A percentile compares a stretch with the other conserved stretches of the same genome.
phyloP scores from a whole-genome alignment of 129 eudicot genomes.

The Arctium lappa region DNA sequence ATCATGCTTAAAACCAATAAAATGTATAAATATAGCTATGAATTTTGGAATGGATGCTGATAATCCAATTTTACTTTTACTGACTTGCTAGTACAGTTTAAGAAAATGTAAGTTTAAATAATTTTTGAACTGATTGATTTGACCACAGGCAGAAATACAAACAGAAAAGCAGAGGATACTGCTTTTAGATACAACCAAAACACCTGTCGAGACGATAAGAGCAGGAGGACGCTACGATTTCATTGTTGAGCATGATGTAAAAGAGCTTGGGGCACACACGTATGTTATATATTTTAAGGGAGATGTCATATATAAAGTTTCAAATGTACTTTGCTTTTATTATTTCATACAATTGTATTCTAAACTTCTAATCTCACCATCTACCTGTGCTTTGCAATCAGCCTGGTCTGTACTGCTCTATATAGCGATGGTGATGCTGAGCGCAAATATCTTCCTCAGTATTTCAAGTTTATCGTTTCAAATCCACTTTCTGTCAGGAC shows the following conservation, averaged over 20 bases:
- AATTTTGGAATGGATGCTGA: neutral
- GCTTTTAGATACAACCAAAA: slow-evolving; percentile 90
- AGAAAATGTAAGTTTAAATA: neutral
- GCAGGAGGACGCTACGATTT: slow-evolving; percentile 98
- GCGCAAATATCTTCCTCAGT: slow-evolving; percentile 95
- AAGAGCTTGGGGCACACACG: slow-evolving; percentile 99
- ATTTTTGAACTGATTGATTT: slow-evolving; percentile 18
- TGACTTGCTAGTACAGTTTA: neutral
- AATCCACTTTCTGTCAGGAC: slow-evolving; percentile 99
- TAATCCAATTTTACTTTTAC: neutral
- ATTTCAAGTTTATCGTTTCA: slow-evolving; percentile 89
- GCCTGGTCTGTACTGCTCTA: slow-evolving; percentile 91
- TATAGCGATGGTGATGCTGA: slow-evolving; percentile 80
- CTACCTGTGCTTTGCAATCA: slow-evolving; percentile 29
- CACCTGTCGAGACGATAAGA: slow-evolving; percentile 94
- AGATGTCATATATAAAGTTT: neutral
- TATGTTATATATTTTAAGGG: slow-evolving; percentile 32
- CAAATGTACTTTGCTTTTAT: neutral
- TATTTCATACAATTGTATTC: neutral
- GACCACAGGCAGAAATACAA: slow-evolving; percentile 90
- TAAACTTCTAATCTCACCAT: neutral
- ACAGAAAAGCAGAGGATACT: slow-evolving; percentile 90
- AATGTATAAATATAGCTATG: neutral
- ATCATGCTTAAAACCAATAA: slow-evolving; percentile 9
- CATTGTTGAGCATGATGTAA: slow-evolving; percentile 96